These are phyloP conservation scores for Yamadazyma takamatsuzukensis DNA, from an alignment of 805 yeast species.

Conservation along the genomic window DNA sequence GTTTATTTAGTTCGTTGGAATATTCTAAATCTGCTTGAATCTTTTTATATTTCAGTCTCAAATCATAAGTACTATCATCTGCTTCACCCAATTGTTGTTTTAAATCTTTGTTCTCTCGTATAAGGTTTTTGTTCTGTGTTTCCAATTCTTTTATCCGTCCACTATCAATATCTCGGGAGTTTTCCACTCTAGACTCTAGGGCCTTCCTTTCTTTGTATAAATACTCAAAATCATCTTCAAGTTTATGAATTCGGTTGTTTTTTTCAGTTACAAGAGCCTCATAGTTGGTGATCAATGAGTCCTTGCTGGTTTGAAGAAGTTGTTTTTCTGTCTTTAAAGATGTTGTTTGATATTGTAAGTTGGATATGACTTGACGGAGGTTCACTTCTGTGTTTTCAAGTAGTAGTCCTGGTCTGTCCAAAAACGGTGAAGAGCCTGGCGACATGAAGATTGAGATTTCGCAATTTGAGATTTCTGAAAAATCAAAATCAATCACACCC, in stretches of 20 bases:
- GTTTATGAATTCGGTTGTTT: constrained; percentile 26
- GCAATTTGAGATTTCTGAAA: too few relatives aligned
- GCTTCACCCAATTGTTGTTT: constrained; percentile 10
- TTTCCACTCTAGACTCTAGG: constrained; percentile 27
- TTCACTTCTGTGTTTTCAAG: constrained; percentile 13
- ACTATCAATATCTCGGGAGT: constrained; percentile 25
- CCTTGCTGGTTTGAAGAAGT: constrained; percentile 25
- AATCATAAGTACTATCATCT: constrained; percentile 7
- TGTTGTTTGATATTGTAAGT: constrained; percentile 30
- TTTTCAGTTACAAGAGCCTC: constrained; percentile 28
- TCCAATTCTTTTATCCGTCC: constrained; percentile 16
- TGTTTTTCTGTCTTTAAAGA: constrained; percentile 31
- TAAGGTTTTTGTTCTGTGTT: constrained; percentile 16
- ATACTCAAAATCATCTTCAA: constrained; percentile 35
- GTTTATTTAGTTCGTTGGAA: constrained; percentile 31
- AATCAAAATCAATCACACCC: too few relatives aligned
- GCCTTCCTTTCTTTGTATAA: constrained; percentile 31
- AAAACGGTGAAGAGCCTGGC: constrained; percentile 24
- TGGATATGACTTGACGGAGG: constrained; percentile 18
- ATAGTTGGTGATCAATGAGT: constrained; percentile 19
- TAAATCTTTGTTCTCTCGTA: constrained; percentile 13
- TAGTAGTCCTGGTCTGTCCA: constrained; percentile 19
- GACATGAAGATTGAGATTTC: too few relatives aligned
- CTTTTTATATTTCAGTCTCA: constrained; percentile 26
- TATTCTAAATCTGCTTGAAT: constrained; percentile 32